Base-by-base conservation (phyloP, 176 grass and related monocot species). In the Triticum monococcum region DNA sequence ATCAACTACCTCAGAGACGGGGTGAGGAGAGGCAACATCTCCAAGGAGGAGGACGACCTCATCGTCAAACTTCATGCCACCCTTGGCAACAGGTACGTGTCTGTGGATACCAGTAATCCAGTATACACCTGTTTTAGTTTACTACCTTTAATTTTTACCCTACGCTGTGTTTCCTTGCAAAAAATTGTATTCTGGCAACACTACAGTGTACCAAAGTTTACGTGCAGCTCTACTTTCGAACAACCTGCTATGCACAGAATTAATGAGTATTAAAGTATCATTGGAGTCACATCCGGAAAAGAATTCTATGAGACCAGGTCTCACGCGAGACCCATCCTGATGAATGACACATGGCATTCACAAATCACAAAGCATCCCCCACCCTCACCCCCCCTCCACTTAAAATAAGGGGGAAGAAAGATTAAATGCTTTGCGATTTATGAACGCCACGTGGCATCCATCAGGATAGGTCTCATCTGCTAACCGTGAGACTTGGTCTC, bases 11-110 rank as follows among this genome's bases (percentile, higher is more conserved):
- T 94, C 4, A 83, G 89, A 79, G 84, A 84, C 50, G 96, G 91
- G 76, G 81, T 98, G 3, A 98, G 95, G 88, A 68, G 96, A 46
- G 96, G 93, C 0, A 93, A 94, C 88, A 92, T 98, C 79, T 86
- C 93, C 23, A 85, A 87, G 78, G 88, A 98, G 31, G 96, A 98
- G 33, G 93, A 95, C 37, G 91, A 98, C 64, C 79, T 87, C 88
- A 92, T 98, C 70, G 67, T 93, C 84, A 91, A 94, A 86, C 91
- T 98, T 68, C 96, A 95, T 52, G 62, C 89, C 67, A 83, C 93
- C 50, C 91, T 98, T 45, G 96, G 96, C 9, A 98, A 95, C 90
- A 98, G 88, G 96, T 95, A 79, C 37, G 24, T 4, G 9, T 20
- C 5, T 18, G 12, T 38, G 32, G 12, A 12, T 79, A 23, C n/a